Evolutionary conservation across 106 monocot genomes (phyloP).

Genomic region (Triglochin maritima): DNA sequence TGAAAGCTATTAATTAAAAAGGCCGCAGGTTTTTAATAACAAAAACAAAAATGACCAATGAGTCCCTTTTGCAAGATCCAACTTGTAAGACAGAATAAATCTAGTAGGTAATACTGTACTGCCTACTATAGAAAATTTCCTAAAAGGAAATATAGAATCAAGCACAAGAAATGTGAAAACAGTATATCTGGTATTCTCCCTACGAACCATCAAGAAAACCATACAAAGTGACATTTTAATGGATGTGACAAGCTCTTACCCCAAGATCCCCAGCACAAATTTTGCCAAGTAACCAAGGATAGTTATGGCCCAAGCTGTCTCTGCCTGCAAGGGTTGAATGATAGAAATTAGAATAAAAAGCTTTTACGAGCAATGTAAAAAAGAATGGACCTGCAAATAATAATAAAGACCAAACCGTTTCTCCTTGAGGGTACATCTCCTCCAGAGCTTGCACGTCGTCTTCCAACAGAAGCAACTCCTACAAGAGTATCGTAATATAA

Average conservation of each 20-base stretch:
- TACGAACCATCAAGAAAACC: no score
- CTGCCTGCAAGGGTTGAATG: slow-evolving; percentile 42
- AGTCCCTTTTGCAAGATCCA: no score
- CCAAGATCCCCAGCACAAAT: slow-evolving; percentile 66
- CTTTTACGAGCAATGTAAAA: no score
- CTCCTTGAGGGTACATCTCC: slow-evolving; percentile 99
- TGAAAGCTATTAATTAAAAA: no score
- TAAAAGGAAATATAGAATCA: no score
- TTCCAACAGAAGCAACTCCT: slow-evolving; percentile 93
- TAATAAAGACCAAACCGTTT: slow-evolving; percentile 35
- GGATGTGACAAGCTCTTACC: slow-evolving; percentile 35
- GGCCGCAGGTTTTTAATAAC: no score
- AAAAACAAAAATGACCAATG: no score
- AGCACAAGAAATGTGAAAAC: no score
- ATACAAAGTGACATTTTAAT: neutral
- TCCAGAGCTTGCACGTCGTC: slow-evolving; percentile 93
- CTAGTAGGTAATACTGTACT: no score
- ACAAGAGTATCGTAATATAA: neutral
- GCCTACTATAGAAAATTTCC: no score
- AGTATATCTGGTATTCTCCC: no score
- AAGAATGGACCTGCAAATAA: neutral
- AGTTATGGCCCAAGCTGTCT: slow-evolving; percentile 89
- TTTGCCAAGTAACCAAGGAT: slow-evolving; percentile 86
- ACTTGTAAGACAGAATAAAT: no score
- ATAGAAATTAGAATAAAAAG: slow-evolving; percentile 5